Percentiles rank a stretch among this genome's conserved stretches.
phyloP scores from a whole-genome alignment of 768 basidiomycete genomes.

The Suillus decipiens region DNA sequence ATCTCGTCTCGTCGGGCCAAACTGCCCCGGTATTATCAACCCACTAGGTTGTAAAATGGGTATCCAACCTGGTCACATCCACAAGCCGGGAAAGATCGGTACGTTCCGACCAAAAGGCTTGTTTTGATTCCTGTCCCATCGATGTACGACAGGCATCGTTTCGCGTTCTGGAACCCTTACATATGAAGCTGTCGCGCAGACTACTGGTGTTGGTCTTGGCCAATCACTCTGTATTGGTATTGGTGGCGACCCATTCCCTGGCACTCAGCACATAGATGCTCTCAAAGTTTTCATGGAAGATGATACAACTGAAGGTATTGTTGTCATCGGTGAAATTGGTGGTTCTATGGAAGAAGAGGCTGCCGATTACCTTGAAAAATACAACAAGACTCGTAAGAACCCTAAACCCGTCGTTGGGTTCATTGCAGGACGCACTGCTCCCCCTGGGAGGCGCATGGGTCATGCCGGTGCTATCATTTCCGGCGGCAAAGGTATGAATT shows the following conservation, averaged over 20 bases:
- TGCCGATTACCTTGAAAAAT: constrained; percentile 90
- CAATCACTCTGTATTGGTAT: constrained; percentile 97
- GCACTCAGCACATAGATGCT: constrained; percentile 94
- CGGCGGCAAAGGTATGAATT: constrained; percentile 83
- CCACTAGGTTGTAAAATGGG: constrained; percentile 99
- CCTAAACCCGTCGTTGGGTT: constrained; percentile 98
- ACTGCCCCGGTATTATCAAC: constrained; percentile 98
- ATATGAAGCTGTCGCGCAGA: constrained; percentile 98
- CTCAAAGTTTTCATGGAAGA: constrained; percentile 96
- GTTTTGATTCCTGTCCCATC: neutral
- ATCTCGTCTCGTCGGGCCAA: constrained; percentile 95
- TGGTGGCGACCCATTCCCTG: constrained; percentile 96
- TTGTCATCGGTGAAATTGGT: constrained; percentile 98
- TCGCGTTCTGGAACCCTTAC: constrained; percentile 96
- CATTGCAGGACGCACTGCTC: constrained; percentile 97
- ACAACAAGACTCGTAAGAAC: constrained; percentile 83
- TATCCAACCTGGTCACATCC: constrained; percentile 97
- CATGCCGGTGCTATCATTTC: constrained; percentile 98
- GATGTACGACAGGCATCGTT: constrained; percentile 67
- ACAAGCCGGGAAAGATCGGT: constrained; percentile 96
- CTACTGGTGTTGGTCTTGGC: constrained; percentile 92
- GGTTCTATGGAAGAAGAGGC: constrained; percentile 99
- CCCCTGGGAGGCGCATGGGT: constrained; percentile 97
- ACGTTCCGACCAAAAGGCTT: constrained; percentile 20
- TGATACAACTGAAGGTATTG: constrained; percentile 95